Base-by-base conservation (phyloP, 2,329 filamentous ascomycete genomes). In the Colletotrichum brevisporum region DNA sequence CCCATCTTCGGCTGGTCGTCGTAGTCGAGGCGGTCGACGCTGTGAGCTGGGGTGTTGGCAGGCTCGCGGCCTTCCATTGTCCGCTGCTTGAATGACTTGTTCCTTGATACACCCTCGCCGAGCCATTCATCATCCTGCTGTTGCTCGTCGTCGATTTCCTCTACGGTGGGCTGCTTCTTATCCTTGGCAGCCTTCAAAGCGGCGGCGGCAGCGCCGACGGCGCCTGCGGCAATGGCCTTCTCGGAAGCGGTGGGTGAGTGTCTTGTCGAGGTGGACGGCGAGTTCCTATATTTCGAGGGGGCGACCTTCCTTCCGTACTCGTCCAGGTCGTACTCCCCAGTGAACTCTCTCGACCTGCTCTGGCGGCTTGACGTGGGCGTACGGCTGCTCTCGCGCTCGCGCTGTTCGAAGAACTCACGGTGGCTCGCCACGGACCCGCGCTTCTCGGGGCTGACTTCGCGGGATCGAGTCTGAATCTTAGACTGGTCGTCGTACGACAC, bases 61-160 rank as follows among this genome's bases (percentile, higher is more conserved):
- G 86, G 87, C 54, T 85, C 83, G 65, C 84, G 85, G 8, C 85
- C 86, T 55, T 88, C 85, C 76, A 87, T 82, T 1, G 89, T 88
- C 39, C 89, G 87, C 74, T 91, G 88, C 77, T 91, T 91, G 80
- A 91, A 91, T 0, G 89, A 91, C 75, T 85, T 87, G 75, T 91
- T 89, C 67, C 89, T 82, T 59, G 83, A 83, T 12, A 90, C 86
- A 16, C 88, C 88, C 9, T 82, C 86, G 5, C 81, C 80, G 48
- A 81, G 74, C 63, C 81, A 85, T 21, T 80, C 79, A 3, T 81
- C 79, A 5, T 77, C 71, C 5, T 73, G 76, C 6, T 77, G 71
- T 5, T 73, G 76, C 6, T 80, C 77, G 18, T 78, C 75, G 39
- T 80, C 76, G 3, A 75, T 75, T 0, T 78, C 75, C 47, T 80